A percentile compares a stretch with the other conserved stretches of the same genome.
These are phyloP conservation scores for Cryphonectria parasitica DNA, from an alignment of 2,329 filamentous ascomycete species.

Conservation along the genomic window DNA sequence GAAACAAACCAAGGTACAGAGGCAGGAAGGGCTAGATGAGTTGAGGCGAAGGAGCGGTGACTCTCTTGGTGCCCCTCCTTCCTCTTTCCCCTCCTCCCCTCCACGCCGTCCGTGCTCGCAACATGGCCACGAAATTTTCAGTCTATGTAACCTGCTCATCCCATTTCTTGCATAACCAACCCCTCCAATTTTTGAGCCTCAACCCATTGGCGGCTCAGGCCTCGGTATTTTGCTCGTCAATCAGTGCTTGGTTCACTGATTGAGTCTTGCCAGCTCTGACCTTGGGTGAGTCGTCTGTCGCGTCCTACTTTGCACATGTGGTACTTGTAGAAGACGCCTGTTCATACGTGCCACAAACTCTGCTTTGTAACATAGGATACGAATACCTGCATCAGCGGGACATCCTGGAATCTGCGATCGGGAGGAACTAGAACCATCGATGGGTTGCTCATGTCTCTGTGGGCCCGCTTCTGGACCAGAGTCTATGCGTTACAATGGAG, in stretches of 20 bases:
- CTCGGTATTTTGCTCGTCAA: not conserved
- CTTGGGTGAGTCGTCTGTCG: not conserved
- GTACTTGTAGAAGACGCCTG: not conserved
- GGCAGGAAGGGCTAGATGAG: not conserved
- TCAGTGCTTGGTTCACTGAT: not conserved
- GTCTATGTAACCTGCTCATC: not conserved
- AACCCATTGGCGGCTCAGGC: not conserved
- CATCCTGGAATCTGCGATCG: not conserved
- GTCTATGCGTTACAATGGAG: not conserved
- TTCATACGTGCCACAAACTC: not conserved
- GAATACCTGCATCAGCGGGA: not conserved
- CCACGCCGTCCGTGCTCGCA: not conserved
- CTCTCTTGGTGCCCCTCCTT: not conserved
- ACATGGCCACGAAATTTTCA: not conserved
- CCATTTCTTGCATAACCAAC: not conserved
- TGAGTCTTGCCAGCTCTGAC: not conserved
- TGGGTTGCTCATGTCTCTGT: not conserved
- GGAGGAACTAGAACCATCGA: not conserved
- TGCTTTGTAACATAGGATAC: not conserved
- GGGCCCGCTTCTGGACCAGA: slow-evolving; percentile 1
- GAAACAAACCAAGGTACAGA: not conserved
- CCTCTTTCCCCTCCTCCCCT: not conserved
- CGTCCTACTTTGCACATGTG: not conserved
- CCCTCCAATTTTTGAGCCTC: not conserved
- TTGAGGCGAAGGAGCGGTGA: not conserved